Evolutionary conservation across 306 rosid genomes (phyloP).

Genomic region (Vicia sativa): DNA sequence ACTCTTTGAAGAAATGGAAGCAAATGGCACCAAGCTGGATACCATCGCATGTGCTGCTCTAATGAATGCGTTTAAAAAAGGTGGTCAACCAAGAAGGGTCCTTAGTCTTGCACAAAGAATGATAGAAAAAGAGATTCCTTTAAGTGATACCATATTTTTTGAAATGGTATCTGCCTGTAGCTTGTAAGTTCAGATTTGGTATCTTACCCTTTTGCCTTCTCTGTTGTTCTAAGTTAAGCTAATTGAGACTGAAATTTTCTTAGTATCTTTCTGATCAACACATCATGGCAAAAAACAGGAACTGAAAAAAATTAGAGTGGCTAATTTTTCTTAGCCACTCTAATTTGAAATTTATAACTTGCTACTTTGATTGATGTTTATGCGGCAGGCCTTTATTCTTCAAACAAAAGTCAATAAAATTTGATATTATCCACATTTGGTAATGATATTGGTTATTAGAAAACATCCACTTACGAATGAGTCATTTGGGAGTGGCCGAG

Average conservation of each 20-base stretch:
- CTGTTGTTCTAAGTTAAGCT: slow-evolving; percentile 22
- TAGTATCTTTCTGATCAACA: slow-evolving; percentile 31
- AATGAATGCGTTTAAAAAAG: slow-evolving; percentile 88
- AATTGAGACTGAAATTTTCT: slow-evolving; percentile 25
- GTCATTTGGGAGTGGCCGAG: no score
- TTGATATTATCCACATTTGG: slow-evolving; percentile 12
- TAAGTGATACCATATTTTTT: slow-evolving; percentile 71
- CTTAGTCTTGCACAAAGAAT: slow-evolving; percentile 68
- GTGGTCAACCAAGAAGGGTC: slow-evolving; percentile 81
- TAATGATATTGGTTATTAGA: background rate
- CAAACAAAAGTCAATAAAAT: slow-evolving; percentile 14
- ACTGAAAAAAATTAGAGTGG: slow-evolving; percentile 30
- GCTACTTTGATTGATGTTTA: slow-evolving; percentile 19
- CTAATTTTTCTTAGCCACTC: background rate
- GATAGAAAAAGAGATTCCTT: slow-evolving; percentile 78
- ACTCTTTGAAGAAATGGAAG: slow-evolving; percentile 81
- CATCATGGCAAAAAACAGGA: slow-evolving; percentile 12
- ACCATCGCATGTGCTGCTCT: slow-evolving; percentile 76
- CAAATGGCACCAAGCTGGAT: slow-evolving; percentile 63
- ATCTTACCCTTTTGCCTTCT: slow-evolving; percentile 28
- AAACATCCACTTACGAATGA: background rate
- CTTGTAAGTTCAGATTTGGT: slow-evolving; percentile 59
- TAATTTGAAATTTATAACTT: slow-evolving; percentile 13
- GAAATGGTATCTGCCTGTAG: slow-evolving; percentile 95
- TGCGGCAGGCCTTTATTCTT: slow-evolving; percentile 11